Evolutionary conservation across 1,139 yeast genomes (phyloP), one percentile per base, ranked within the genome.

Genomic region (Hyphopichia burtonii): DNA sequence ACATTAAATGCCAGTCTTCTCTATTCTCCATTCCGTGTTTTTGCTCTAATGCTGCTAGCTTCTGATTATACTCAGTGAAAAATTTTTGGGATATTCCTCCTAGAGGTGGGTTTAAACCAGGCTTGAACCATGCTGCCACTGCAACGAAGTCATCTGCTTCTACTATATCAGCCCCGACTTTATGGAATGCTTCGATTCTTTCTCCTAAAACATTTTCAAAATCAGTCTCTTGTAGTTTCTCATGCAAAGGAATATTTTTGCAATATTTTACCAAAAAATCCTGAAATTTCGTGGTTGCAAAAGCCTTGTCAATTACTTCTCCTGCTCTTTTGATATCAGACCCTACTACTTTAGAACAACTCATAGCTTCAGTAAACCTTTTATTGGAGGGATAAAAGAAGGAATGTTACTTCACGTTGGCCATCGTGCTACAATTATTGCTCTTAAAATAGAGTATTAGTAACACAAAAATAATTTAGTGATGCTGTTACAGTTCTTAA

Each of bases 121-220:
- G 50, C 23, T 42, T 41, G 20, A 44, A 41, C 51, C 51, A 47
- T 5, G 44, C 34, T 7, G 44, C 49, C 2, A 46, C 44, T 6
- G 45, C 48, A 12, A 42, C 41, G 36, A 38, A 47, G n/a, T 46
- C 41, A 20, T 44, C 31, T 2, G 42, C 34, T 17, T 47, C 44
- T 11, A 39, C 34, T 1, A 45, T 31, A n/a, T 31, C 28, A 1
- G 47, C 50, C 5, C 44, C 44, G 5, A 31, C 23, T 3, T 44
- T 33, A 9, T 30, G 10, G 19, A 46, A 38, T 8, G 40, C 31
- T 4, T 18, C 10, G 2, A 45, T 11, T 33, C 47, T 39, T 11
- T 38, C 40, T 14, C 27, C 33, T n/a, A 30, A 37, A n/a, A 37
- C 31, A 9, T 16, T 19, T 22, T 22, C 17, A 14, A 25, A 22